Evolutionary conservation across 2,329 filamentous ascomycete genomes (phyloP).

Genomic region (Neoascochyta sp.): DNA sequence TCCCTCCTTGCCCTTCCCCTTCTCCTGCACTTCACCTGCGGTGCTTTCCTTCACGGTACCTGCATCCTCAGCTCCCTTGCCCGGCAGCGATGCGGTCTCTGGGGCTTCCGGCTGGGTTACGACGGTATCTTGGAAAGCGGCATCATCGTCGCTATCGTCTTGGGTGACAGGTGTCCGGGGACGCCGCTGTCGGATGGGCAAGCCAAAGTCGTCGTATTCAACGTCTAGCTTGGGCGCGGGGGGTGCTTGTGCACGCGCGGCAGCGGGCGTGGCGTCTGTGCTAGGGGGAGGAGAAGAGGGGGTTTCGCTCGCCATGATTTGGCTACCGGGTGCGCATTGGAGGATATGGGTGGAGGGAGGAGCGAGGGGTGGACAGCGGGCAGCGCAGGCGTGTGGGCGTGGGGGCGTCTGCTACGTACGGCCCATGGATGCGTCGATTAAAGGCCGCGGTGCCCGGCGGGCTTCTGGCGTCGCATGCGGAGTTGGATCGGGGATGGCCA

Average conservation of each 20-base stretch:
- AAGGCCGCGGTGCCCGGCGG: too few relatives aligned
- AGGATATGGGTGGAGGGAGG: too few relatives aligned
- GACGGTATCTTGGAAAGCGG: conserved; percentile 29
- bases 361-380: too few relatives aligned
- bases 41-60: conserved; percentile 9
- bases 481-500: too few relatives aligned
- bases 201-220: conserved; percentile 68
- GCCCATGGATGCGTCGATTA: too few relatives aligned
- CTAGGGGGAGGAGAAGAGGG: conserved; percentile 28
- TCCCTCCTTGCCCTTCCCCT: conserved; percentile 4
- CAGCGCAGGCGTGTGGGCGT: neutral
- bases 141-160: conserved; percentile 27
- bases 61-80: conserved; percentile 8
- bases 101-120: conserved; percentile 18
- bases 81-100: conserved; percentile 28
- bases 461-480: too few relatives aligned
- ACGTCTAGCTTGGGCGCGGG: conserved; percentile 14
- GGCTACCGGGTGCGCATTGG: conserved; percentile 12
- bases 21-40: conserved; percentile 1
- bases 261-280: conserved; percentile 17
- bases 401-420: too few relatives aligned
- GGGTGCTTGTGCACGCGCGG: conserved; percentile 12
- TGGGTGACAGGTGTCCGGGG: conserved; percentile 25
- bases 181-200: conserved; percentile 56
- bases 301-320: conserved; percentile 26